Evolutionary conservation across 2,329 filamentous ascomycete species (phyloP).

Genomic region (Apiospora arundinis): DNA sequence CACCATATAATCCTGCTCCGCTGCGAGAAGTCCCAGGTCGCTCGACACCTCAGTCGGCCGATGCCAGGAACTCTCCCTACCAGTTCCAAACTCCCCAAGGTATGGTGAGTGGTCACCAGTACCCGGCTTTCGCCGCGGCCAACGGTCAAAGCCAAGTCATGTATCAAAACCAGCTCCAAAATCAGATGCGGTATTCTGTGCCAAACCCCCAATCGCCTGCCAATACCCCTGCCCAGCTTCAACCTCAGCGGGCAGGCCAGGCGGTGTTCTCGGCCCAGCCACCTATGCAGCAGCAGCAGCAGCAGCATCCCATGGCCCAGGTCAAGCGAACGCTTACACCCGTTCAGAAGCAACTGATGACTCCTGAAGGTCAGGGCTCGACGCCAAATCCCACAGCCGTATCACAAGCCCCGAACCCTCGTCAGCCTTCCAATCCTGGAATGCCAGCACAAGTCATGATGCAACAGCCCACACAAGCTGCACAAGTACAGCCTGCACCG

Average conservation of each 20-base stretch:
- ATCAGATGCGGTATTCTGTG: slow-evolving; percentile 17
- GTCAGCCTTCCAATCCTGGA: neutral
- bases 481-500: too few species aligned
- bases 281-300: neutral
- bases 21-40: neutral
- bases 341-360: neutral
- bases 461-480: neutral
- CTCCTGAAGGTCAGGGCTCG: neutral
- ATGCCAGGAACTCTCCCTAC: neutral
- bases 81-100: neutral
- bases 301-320: neutral
- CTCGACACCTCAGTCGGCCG: neutral
- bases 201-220: slow-evolving; percentile 29
- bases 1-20: neutral
- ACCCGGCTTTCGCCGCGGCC: neutral
- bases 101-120: neutral
- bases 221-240: neutral
- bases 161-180: slow-evolving; percentile 24
- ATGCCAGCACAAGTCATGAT: neutral
- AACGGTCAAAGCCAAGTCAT: neutral
- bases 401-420: neutral
- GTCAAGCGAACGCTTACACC: slow-evolving; percentile 7
- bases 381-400: neutral
- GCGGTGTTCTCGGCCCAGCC: neutral
- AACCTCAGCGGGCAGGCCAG: neutral